Conservation (phyloP, 2,329 filamentous ascomycete species). For the Leptographium lundbergii region DNA sequence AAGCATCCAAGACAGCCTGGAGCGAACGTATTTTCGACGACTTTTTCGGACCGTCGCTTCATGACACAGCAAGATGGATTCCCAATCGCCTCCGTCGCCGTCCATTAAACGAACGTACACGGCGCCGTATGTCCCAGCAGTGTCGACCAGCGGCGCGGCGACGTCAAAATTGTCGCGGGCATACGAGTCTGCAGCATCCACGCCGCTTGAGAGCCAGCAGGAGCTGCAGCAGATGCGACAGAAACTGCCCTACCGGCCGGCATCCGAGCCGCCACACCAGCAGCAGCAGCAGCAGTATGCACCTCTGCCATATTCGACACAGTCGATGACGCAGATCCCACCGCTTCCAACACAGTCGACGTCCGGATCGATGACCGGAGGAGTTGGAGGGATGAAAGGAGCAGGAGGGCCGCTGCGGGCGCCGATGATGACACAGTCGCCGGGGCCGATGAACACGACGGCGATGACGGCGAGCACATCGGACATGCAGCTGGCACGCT, state of each 20-base stretch:
- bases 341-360: conserved; percentile 12
- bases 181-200: background rate
- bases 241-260: background rate
- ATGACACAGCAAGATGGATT: background rate
- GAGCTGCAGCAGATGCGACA: background rate
- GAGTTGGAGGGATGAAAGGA: background rate
- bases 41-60: background rate
- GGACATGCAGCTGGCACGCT: conserved; percentile 13
- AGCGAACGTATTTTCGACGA: background rate
- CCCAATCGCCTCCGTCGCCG: background rate
- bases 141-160: too few species aligned
- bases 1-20: background rate
- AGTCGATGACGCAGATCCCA: conserved; percentile 9
- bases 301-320: background rate
- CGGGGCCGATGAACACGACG: conserved; percentile 8
- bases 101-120: background rate
- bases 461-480: conserved; percentile 4
- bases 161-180: background rate
- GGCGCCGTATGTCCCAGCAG: background rate
- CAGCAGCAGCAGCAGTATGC: background rate
- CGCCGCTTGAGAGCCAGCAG: background rate
- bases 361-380: conserved; percentile 5
- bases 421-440: conserved; percentile 10
- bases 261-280: background rate
- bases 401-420: background rate